Percentiles rank a stretch among this genome's conserved stretches.
Conservation (phyloP, 768 basidiomycete species). For the Auricularia sp. region DNA sequence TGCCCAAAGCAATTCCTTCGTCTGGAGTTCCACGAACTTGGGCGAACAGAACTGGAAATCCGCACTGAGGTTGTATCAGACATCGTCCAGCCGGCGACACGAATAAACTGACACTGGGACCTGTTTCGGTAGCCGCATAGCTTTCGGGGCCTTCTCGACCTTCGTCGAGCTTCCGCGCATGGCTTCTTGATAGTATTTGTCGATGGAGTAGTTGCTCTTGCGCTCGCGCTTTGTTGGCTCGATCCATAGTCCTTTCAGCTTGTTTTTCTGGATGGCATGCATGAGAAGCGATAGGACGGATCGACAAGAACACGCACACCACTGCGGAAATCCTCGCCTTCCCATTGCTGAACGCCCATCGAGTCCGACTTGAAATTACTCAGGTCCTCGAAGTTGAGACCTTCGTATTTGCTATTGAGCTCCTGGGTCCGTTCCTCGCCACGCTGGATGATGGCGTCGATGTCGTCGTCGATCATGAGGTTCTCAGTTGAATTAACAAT, state of each 20-base stretch:
- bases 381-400: slow-evolving; percentile 85
- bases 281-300: no score
- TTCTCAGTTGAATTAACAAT: slow-evolving; percentile 81
- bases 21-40: slow-evolving; percentile 65
- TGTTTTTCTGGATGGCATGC: slow-evolving; percentile 40
- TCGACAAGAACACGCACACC: slow-evolving; percentile 38
- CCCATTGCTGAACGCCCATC: slow-evolving; percentile 80
- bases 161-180: slow-evolving; percentile 73
- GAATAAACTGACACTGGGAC: slow-evolving; percentile 54
- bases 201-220: slow-evolving; percentile 89
- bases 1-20: slow-evolving; percentile 25
- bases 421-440: slow-evolving; percentile 87
- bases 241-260: slow-evolving; percentile 61
- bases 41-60: slow-evolving; percentile 97
- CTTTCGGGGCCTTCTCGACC: slow-evolving; percentile 69
- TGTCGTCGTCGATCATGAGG: slow-evolving; percentile 74
- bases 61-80: slow-evolving; percentile 39
- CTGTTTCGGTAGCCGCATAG: slow-evolving; percentile 83
- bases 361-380: slow-evolving; percentile 96
- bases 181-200: slow-evolving; percentile 90
- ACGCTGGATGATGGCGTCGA: slow-evolving; percentile 83
- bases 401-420: slow-evolving; percentile 87
- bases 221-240: slow-evolving; percentile 90
- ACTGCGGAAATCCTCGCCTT: slow-evolving; percentile 83
- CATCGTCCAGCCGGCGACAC: slow-evolving; percentile 1